Evolutionary conservation across 1,284 basidiomycete genomes (phyloP), one percentile per base, ranked within the genome.

Genomic region (Volvariella surrecta): DNA sequence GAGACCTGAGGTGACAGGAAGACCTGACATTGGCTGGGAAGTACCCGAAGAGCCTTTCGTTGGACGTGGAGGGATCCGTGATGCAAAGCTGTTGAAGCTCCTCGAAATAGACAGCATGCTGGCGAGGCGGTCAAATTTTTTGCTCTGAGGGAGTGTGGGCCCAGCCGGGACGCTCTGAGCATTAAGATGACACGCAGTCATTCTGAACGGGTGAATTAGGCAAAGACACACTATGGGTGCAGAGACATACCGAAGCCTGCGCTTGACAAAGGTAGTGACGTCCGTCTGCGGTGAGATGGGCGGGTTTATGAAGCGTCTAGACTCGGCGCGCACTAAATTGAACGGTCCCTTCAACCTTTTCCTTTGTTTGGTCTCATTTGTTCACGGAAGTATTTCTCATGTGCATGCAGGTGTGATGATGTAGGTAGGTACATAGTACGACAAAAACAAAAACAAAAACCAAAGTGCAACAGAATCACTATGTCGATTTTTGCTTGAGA

Each of bases 401-500:
- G 45, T 42, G 50, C 58, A 58, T n/a, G n/a, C n/a, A n/a, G n/a
- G n/a, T n/a, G n/a, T n/a, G n/a, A n/a, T n/a, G n/a, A n/a, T n/a
- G n/a, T n/a, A n/a, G n/a, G n/a, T 57, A 57, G 58, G 58, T 55
- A 58, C 48, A 50, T 20, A 21, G 22, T 21, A 32, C 28, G 37
- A 53, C 43, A 39, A 52, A n/a, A n/a, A n/a, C n/a, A n/a, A n/a
- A n/a, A n/a, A n/a, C n/a, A n/a, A 53, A 54, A 54, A 58, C 49
- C 59, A 57, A 62, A 59, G 59, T 60, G 58, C 51, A 50, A 57
- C 49, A 54, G 6, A 28, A 11, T 28, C n/a, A 35, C n/a, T 15
- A 62, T 79, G 65, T 87, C 64, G 74, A 76, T 57, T 74, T 76
- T 62, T 74, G 74, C 72, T 89, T 90, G 82, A 89, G 86, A 59